Base-by-base conservation (phyloP, 768 basidiomycete species). In the Botryobasidium botryosum region DNA sequence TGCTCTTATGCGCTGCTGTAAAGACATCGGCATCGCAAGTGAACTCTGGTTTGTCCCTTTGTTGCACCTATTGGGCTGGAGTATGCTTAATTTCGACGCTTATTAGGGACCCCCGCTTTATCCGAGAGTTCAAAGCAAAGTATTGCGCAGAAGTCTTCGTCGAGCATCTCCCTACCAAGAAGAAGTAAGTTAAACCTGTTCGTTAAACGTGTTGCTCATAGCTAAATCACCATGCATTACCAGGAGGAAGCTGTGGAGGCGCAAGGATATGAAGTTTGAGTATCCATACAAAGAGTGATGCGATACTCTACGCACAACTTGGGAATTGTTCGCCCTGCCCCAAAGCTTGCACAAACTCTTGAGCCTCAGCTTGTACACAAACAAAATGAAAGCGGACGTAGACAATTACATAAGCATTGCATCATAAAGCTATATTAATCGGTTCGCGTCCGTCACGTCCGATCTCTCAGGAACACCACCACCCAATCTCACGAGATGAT, bases 1-100 rank as follows among this genome's bases (percentile, higher is more conserved):
- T 51, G 92, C 92, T 1, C 66, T 97, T 25, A 94, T 96, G 91
- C 69, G 92, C 26, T 96, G 92, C 60, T 90, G 86, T 65, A 97
- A 97, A 57, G 92, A 97, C 57, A 64, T 97, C 32, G 92, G 92
- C 8, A 70, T 97, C 52, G 92, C 92, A 0, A 90, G 87, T 59
- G 92, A 96, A 62, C 75, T 97, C 20, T 96, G 92, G 90, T 88
- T 52, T 49, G 70, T 51, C n/a, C 5, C 2, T 24, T 20, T 10
- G 20, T 24, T 35, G 40, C 38, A 26, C 35, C 6, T 23, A 33
- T 35, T 18, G 13, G 40, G 12, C 15, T 20, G 36, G 12, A 37
- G 10, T 13, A n/a, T n/a, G 32, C 1, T 18, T 35, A 1, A 26
- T 23, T 35, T 6, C 1, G 32, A 35, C 25, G n/a, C n/a, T n/a